Base-by-base conservation (phyloP, 371 early-diverging fungal genomes). In the Lichtheimia hyalospora region DNA sequence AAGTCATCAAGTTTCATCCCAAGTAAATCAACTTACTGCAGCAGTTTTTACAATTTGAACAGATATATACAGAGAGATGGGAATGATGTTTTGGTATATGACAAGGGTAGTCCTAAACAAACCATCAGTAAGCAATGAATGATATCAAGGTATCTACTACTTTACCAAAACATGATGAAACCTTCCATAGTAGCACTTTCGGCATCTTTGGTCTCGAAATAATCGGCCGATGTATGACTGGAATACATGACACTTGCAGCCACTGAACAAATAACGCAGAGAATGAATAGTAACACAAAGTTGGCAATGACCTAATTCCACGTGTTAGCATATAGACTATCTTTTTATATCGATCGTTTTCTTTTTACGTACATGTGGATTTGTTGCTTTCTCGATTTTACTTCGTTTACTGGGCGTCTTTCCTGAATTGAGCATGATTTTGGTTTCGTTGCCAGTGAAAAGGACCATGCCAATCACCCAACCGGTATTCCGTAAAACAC, bases 1-100 rank as follows among this genome's bases (percentile, higher is more conserved):
- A 48, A 44, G 44, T 25, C 34, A 8, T 34, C 34, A 8, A n/a
- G n/a, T n/a, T n/a, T 1, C 34, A 34, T 34, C 34, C 34, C 10
- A 34, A 8, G 10, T 34, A 5, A 1, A 34, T 34, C 21, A 1
- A 64, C 75, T 63, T 77, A 79, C 79, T 13, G 79, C 75, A n/a
- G 77, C 72, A 1, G 92, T 87, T 71, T 93, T 94, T 49, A 93
- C 95, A 23, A 94, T 81, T 69, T 99, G 99, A 6, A 98, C 84
- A 16, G 93, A 96, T 52, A 99, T 91, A 74, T 97, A 99, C 40
- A 99, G 79, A 15, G 97, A 96, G 58, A 99, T 92, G 1, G 99
- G 99, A 52, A 81, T 77, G 46, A 81, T 81, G 41, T 81, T 81
- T 70, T 81, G 81, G 58, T 77, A 81, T 5, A 81, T 73, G 21